Percentiles rank a stretch among this genome's conserved stretches.
These are phyloP conservation scores for Sphagnum tenellum DNA, from an alignment of 225 moss, liverwort and hornwort species.

Conservation along the genomic window DNA sequence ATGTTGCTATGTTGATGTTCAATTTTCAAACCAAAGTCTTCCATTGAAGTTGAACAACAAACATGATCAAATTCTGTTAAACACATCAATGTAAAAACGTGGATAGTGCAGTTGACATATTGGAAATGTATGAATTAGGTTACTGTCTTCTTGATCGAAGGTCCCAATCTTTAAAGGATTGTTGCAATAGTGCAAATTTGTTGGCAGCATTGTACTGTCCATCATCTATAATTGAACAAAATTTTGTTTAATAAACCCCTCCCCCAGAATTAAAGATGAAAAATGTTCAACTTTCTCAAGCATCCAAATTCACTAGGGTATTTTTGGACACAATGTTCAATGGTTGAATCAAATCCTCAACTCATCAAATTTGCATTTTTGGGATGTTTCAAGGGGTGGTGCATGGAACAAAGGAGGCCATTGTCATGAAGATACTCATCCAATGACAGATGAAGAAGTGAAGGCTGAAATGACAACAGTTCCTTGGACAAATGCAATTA, in stretches of 20 bases:
- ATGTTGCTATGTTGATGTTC: not conserved
- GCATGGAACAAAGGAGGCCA: conserved; percentile 76
- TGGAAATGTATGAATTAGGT: no score
- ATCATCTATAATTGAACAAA: not conserved
- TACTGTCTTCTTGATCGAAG: no score
- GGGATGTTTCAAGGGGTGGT: conserved; percentile 38
- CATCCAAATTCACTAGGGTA: no score
- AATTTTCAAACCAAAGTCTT: not conserved
- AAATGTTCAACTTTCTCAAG: no score
- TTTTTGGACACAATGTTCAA: not conserved
- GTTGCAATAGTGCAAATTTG: no score
- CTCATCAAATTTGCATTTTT: not conserved
- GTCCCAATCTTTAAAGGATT: no score
- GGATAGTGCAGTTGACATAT: no score
- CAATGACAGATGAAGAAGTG: conserved; percentile 32
- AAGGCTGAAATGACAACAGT: conserved; percentile 28
- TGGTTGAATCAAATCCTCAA: not conserved
- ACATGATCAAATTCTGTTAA: not conserved
- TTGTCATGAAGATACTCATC: conserved; percentile 42
- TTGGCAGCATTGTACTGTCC: not conserved
- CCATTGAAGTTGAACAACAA: not conserved
- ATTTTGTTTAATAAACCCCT: no score
- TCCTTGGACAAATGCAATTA: conserved; percentile 32
- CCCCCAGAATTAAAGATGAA: no score
- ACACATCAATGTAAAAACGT: no score